These are phyloP conservation scores for Lepidium africanum DNA, from an alignment of 345 rosid genomes.

Conservation along the genomic window DNA sequence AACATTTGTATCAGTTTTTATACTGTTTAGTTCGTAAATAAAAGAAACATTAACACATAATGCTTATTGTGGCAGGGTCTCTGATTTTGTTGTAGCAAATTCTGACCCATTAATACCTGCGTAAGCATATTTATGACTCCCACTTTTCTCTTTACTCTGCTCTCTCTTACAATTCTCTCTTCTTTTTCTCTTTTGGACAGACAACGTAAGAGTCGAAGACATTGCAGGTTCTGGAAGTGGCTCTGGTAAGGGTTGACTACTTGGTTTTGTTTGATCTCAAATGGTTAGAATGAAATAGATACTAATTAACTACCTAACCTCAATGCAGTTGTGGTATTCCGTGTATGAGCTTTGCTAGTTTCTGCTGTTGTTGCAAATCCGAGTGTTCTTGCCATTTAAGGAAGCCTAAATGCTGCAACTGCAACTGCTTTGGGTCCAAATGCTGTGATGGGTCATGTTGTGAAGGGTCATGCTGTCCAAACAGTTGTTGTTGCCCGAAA, in stretches of 20 bases:
- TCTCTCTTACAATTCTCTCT: background rate
- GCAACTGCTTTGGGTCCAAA: conserved; percentile 16
- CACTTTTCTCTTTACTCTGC: background rate
- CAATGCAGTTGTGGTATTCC: conserved; percentile 46
- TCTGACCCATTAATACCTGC: conserved; percentile 65
- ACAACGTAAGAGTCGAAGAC: conserved; percentile 43
- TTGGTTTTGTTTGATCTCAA: background rate
- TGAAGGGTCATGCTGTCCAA: conserved; percentile 1
- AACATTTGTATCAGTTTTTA: background rate
- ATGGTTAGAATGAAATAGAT: background rate
- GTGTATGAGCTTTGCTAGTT: conserved; percentile 55
- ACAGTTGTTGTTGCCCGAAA: conserved; percentile 30
- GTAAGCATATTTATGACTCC: conserved; percentile 31
- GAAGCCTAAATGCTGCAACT: conserved; percentile 43
- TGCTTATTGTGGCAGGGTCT: conserved; percentile 39
- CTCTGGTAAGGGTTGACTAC: conserved; percentile 45
- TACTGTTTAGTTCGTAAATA: background rate
- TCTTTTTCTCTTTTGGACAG: conserved; percentile 28
- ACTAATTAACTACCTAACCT: background rate
- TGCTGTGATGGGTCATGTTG: conserved; percentile 29
- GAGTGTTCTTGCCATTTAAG: conserved; percentile 37
- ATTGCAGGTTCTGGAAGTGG: conserved; percentile 75
- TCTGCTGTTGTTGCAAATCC: conserved; percentile 68
- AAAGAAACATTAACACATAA: background rate
- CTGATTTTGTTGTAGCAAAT: conserved; percentile 61